phyloP scores from a whole-genome alignment of 345 rosid genomes.

The Rhizophora mangle region DNA sequence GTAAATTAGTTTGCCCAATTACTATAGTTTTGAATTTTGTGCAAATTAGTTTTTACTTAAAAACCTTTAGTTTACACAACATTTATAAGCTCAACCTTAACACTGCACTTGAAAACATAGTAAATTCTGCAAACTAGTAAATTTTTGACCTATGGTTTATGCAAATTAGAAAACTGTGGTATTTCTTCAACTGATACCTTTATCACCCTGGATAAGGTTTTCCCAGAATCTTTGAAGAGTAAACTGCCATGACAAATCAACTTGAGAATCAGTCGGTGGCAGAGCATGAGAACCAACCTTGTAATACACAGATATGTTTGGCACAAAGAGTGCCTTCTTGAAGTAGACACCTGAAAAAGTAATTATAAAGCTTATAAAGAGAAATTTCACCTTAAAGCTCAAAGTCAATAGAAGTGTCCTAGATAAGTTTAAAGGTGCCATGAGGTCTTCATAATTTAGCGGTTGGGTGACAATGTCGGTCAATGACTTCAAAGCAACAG shows the following conservation, averaged over 20 bases:
- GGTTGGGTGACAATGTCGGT: background rate
- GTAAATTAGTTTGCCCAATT: no score
- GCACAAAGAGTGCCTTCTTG: conserved; percentile 87
- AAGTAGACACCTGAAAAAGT: conserved; percentile 62
- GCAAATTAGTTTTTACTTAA: no score
- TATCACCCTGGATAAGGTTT: conserved; percentile 49
- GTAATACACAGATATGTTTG: conserved; percentile 71
- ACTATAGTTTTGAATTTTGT: no score
- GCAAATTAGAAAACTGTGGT: background rate
- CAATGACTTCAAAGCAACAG: background rate
- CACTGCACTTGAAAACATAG: no score
- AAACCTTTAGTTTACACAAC: no score
- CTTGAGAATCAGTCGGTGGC: conserved; percentile 46
- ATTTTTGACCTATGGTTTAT: background rate
- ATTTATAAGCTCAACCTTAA: no score
- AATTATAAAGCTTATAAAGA: background rate
- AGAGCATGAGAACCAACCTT: conserved; percentile 66
- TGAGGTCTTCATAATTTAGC: no score
- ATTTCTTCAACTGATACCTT: conserved; percentile 33
- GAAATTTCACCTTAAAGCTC: no score
- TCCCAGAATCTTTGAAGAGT: conserved; percentile 80
- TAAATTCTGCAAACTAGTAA: background rate
- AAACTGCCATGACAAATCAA: conserved; percentile 75
- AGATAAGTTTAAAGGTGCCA: no score
- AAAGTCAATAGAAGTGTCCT: no score